These are phyloP conservation scores for Cutaneotrichosporon mucoides DNA, from an alignment of 1,284 basidiomycete genomes.

Conservation along the genomic window DNA sequence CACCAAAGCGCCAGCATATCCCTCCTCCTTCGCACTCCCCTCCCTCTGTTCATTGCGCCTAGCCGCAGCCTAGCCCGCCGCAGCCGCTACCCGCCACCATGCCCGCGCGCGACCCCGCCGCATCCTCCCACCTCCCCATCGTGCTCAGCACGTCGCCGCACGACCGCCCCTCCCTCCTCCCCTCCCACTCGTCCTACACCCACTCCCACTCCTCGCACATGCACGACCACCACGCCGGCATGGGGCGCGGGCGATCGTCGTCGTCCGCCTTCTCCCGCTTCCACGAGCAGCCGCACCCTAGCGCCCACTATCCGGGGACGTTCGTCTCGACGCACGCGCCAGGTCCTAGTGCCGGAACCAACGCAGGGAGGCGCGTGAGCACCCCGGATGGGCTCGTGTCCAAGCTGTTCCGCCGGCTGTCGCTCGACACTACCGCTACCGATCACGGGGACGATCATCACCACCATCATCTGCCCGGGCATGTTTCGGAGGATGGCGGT, in stretches of 20 bases:
- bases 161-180: slow-evolving; percentile 8
- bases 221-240: not conserved
- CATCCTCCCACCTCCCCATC: slow-evolving; percentile 28
- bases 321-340: not conserved
- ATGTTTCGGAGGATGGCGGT: slow-evolving; percentile 2
- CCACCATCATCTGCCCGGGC: not conserved
- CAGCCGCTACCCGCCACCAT: slow-evolving; percentile 12
- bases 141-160: slow-evolving; percentile 15
- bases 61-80: too few species aligned
- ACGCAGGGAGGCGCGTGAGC: slow-evolving; percentile 5
- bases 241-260: slow-evolving; percentile 6
- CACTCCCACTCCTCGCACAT: slow-evolving; percentile 8
- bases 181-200: not conserved
- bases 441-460: not conserved
- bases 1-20: too few species aligned
- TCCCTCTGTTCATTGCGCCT: too few species aligned
- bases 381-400: slow-evolving; percentile 6
- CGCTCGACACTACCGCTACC: not conserved
- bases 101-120: slow-evolving; percentile 40
- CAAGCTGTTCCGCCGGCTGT: slow-evolving; percentile 11
- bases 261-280: slow-evolving; percentile 28
- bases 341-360: not conserved
- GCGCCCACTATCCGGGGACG: not conserved
- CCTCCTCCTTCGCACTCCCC: too few species aligned
- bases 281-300: not conserved